These are phyloP conservation scores for Cicer chorassanicum DNA, from an alignment of 306 rosid species.

Conservation along the genomic window DNA sequence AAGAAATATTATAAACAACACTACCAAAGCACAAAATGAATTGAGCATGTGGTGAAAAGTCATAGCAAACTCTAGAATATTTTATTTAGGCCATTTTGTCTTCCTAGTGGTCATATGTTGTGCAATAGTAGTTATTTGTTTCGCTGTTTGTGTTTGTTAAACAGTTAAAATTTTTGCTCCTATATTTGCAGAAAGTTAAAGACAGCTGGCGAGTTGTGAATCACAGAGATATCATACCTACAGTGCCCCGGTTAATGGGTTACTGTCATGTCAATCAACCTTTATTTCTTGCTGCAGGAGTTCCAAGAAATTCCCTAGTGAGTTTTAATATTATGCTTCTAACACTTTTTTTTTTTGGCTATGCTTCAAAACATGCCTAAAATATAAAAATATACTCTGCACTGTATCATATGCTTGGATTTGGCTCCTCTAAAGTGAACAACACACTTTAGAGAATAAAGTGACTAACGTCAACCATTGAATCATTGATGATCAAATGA, in stretches of 20 bases:
- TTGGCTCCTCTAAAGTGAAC: no score
- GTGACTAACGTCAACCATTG: no score
- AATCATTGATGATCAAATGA: no score
- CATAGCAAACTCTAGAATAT: not conserved
- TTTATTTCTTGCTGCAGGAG: constrained; percentile 83
- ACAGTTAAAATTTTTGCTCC: constrained; percentile 28
- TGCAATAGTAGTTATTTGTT: constrained; percentile 8
- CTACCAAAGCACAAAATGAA: constrained; percentile 1
- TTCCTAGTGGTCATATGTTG: not conserved
- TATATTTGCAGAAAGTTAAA: constrained; percentile 79
- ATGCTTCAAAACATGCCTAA: not conserved
- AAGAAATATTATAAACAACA: constrained; percentile 9
- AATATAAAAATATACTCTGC: constrained; percentile 1
- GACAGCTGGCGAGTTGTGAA: constrained; percentile 99
- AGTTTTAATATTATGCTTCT: constrained; percentile 46
- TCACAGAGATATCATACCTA: constrained; percentile 97
- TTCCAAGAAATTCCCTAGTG: constrained; percentile 66
- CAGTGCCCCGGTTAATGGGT: constrained; percentile 96
- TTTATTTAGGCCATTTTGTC: constrained; percentile 15
- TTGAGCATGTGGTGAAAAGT: constrained; percentile 17
- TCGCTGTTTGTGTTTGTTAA: constrained; percentile 43
- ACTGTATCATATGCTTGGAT: not conserved
- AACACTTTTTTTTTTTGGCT: not conserved
- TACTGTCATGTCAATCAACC: constrained; percentile 97
- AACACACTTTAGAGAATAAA: no score